These are phyloP conservation scores for Halophytophthora batemanensis DNA, from an alignment of 352 stramenopile species.

Conservation along the genomic window DNA sequence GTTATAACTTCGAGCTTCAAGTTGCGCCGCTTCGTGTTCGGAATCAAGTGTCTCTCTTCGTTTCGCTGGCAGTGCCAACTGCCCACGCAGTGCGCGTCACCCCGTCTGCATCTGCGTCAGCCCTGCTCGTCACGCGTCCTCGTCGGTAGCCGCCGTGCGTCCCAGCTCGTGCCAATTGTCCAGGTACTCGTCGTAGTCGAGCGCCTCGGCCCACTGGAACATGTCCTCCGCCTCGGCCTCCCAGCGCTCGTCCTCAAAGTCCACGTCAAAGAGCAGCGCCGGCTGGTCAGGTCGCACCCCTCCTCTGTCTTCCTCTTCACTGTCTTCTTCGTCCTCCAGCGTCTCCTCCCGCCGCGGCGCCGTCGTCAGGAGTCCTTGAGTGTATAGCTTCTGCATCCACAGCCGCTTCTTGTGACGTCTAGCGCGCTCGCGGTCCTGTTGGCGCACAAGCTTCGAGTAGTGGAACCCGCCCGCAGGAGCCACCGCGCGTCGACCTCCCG, in stretches of 20 bases:
- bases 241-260: slow-evolving; percentile 69
- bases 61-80: no score
- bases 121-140: background rate
- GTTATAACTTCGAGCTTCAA: slow-evolving; percentile 6
- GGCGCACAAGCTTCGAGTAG: slow-evolving; percentile 46
- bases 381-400: slow-evolving; percentile 83
- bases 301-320: slow-evolving; percentile 6
- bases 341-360: slow-evolving; percentile 5
- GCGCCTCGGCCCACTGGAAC: slow-evolving; percentile 59
- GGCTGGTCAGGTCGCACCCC: slow-evolving; percentile 1
- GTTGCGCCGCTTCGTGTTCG: background rate
- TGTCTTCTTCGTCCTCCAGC: slow-evolving; percentile 7
- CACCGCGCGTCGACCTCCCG: slow-evolving; percentile 22
- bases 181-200: slow-evolving; percentile 79
- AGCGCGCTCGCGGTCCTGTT: slow-evolving; percentile 48
- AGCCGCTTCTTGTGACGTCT: slow-evolving; percentile 64
- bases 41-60: background rate
- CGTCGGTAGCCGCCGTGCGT: slow-evolving; percentile 46
- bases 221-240: slow-evolving; percentile 65
- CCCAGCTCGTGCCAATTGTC: slow-evolving; percentile 61
- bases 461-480: slow-evolving; percentile 27
- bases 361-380: slow-evolving; percentile 45
- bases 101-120: no score
- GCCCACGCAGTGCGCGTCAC: no score
- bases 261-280: slow-evolving; percentile 47